Evolutionary conservation across 1,284 basidiomycete genomes (phyloP).

Genomic region (Inonotus hispidus): DNA sequence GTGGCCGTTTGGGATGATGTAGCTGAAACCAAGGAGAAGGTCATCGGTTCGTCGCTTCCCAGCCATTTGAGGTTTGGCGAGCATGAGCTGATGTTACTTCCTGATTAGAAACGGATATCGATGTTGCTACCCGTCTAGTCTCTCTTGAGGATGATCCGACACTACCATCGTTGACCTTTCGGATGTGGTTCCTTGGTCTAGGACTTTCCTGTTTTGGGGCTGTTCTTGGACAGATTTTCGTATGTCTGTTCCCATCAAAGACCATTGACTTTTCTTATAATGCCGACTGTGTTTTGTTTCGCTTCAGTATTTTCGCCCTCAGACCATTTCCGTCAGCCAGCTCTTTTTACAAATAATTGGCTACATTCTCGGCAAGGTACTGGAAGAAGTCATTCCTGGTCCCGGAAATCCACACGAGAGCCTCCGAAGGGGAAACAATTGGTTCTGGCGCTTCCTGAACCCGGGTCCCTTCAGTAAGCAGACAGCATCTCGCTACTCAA

Average conservation of each 20-base stretch:
- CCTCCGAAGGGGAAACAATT: slow-evolving; percentile 34
- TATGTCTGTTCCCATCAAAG: slow-evolving; percentile 25
- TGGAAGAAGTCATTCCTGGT: slow-evolving; percentile 46
- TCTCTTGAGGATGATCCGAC: slow-evolving; percentile 55
- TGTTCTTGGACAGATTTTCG: slow-evolving; percentile 54
- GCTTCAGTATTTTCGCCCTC: slow-evolving; percentile 32
- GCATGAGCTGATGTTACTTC: not conserved
- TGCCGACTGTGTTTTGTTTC: not conserved
- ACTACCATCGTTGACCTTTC: slow-evolving; percentile 43
- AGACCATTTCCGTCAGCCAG: slow-evolving; percentile 51
- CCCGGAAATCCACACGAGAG: slow-evolving; percentile 28
- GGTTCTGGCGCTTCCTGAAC: slow-evolving; percentile 50
- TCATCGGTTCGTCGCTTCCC: slow-evolving; percentile 29
- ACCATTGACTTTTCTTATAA: too few species aligned
- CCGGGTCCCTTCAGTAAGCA: slow-evolving; percentile 48
- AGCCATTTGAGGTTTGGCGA: not conserved
- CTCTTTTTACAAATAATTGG: slow-evolving; percentile 52
- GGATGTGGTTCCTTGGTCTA: slow-evolving; percentile 43
- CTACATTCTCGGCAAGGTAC: slow-evolving; percentile 36
- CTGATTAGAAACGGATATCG: slow-evolving; percentile 37
- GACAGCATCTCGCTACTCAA: not conserved
- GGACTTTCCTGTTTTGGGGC: slow-evolving; percentile 50
- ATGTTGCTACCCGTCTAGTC: slow-evolving; percentile 44
- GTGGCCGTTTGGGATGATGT: slow-evolving; percentile 15
- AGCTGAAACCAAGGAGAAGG: slow-evolving; percentile 33